Percentiles rank a stretch among this genome's conserved stretches.
These are phyloP conservation scores for Kandelia obovata DNA, from an alignment of 345 rosid species.

Conservation along the genomic window DNA sequence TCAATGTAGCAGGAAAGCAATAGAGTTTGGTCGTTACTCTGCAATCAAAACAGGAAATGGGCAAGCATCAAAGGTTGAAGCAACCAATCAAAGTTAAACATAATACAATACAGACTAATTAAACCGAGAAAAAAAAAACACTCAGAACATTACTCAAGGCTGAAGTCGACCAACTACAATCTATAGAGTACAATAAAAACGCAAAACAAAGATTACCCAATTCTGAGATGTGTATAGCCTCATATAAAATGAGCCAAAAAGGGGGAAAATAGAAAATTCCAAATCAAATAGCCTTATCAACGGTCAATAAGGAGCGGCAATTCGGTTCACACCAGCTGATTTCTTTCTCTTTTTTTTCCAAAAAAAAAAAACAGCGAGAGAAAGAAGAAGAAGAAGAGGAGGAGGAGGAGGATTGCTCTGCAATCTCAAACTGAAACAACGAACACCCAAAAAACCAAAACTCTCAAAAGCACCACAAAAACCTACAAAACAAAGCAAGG, in stretches of 20 bases:
- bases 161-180: not conserved
- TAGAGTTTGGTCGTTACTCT: slow-evolving; percentile 4
- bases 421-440: slow-evolving; percentile 4
- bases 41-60: slow-evolving; percentile 15
- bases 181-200: not conserved
- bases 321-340: slow-evolving; percentile 10
- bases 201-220: not conserved
- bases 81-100: too few species aligned
- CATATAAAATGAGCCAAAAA: not conserved
- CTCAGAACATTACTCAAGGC: too few species aligned
- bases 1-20: slow-evolving; percentile 2
- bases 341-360: not conserved
- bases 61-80: too few species aligned
- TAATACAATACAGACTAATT: too few species aligned
- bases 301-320: slow-evolving; percentile 11
- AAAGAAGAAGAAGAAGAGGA: not conserved
- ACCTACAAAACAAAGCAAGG: slow-evolving; percentile 9
- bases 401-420: not conserved
- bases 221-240: not conserved
- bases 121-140: slow-evolving; percentile 3
- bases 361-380: not conserved
- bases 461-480: slow-evolving; percentile 5
- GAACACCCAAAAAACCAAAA: slow-evolving; percentile 17
- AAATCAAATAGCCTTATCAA: slow-evolving; percentile 8
- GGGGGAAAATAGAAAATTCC: slow-evolving; percentile 2